phyloP scores from a whole-genome alignment of 352 stramenopile genomes.

The Phytophthora rubi region DNA sequence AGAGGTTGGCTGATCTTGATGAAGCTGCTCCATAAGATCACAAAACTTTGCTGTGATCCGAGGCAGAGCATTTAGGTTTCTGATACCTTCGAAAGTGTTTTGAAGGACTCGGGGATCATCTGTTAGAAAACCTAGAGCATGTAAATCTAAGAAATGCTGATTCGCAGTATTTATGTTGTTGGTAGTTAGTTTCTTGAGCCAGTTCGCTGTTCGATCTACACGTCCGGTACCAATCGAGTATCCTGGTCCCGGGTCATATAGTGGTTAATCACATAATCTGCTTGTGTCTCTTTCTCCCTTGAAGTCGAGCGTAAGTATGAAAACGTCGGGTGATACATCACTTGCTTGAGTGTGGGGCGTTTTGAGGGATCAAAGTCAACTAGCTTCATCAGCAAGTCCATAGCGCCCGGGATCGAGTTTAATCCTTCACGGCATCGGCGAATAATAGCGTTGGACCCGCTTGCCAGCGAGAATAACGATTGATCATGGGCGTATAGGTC shows the following conservation, averaged over 20 bases:
- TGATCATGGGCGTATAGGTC: constrained; percentile 53
- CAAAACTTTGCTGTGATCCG: constrained; percentile 6
- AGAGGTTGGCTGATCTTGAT: constrained; percentile 7
- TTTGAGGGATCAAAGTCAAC: constrained; percentile 67
- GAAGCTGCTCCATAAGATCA: not conserved
- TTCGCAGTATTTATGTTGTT: constrained; percentile 1
- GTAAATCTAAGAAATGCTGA: constrained; percentile 33
- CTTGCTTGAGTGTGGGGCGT: constrained; percentile 72
- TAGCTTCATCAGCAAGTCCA: constrained; percentile 55
- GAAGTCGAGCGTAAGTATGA: constrained; percentile 35
- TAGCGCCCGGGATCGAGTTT: constrained; percentile 46
- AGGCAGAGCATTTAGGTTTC: not conserved
- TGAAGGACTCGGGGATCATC: constrained; percentile 15
- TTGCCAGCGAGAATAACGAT: constrained; percentile 55
- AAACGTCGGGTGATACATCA: constrained; percentile 72
- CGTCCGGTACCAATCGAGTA: constrained; percentile 39
- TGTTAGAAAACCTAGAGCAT: constrained; percentile 40
- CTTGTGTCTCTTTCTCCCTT: constrained; percentile 5
- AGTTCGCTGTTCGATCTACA: constrained; percentile 34
- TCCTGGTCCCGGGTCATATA: constrained; percentile 39
- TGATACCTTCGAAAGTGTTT: constrained; percentile 33
- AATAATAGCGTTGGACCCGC: constrained; percentile 58
- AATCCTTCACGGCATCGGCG: constrained; percentile 59
- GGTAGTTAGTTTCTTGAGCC: not conserved
- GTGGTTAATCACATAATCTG: constrained; percentile 67